Evolutionary conservation across 805 yeast species (phyloP), one percentile per base, ranked within the genome.

Genomic region (Wickerhamiella spandovensis): DNA sequence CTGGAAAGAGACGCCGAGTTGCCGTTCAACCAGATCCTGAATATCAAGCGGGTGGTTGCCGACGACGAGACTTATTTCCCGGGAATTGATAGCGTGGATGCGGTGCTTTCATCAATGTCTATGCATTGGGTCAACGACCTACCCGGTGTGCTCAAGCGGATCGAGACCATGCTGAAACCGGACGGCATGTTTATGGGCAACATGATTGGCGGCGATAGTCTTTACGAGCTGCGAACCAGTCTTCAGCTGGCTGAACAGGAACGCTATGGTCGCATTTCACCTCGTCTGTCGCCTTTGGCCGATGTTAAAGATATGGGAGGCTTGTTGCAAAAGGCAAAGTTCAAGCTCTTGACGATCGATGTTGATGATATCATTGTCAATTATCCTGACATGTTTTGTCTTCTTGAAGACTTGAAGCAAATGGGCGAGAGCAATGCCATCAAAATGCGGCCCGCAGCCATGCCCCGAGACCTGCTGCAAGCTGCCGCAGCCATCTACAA

Each of bases 401-500:
- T 86, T 39, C 72, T 85, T 68, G 76, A 75, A 48, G 95, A 86
- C 56, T 64, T 86, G 41, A 85, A 82, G 60, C 67, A 76, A 21
- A 85, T 85, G 95, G 95, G 95, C 3, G 95, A 86, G 64, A 80
- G 80, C 51, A 86, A 84, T 61, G 80, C 92, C 2, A 76, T 78
- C 23, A 57, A 57, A 22, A 56, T 62, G 18, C 58, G 72, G 8
- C 69, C 67, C 15, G 56, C 64, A 5, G 58, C 62, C 2, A 61
- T 85, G 30, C 72, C 81, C 5, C 71, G 80, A 53, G 92, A 84
- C 59, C 72, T 83, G 17, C 64, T 85, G 21, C 64, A 80, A n/a
- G 86, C 92, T 0, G 81, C 90, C 0, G 82, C 82, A 53, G 82
- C 84, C 23, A 83, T 86, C 35, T 86, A 86, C 63, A 72, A 72